Evolutionary conservation across 2,329 filamentous ascomycete genomes (phyloP), one percentile per base, ranked within the genome.

Genomic region (Incumbomyces lentus): DNA sequence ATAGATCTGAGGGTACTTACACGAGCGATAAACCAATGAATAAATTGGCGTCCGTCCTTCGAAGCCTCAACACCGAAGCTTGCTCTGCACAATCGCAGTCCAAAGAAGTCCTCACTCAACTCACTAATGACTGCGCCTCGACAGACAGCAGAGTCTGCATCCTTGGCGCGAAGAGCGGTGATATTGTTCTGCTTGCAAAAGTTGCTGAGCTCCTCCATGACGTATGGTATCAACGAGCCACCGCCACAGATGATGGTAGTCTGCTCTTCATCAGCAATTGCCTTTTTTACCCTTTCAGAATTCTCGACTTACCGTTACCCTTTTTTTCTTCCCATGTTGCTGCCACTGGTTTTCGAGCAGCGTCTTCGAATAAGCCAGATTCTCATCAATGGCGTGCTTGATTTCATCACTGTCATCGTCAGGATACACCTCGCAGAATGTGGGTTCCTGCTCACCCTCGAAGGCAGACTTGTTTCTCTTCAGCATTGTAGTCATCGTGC

Each of bases 81-180:
- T 6, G 22, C 33, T 13, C 33, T 17, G 30, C 17, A 10, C 17
- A 45, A 5, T 13, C 42, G 32, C 3, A 13, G 5, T 35, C 42
- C 42, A 6, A 45, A 45, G 13, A 45, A 22, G n/a, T 45, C 17
- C 12, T 37, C 33, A 22, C n/a, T 17, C 4, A 45, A n/a, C 19
- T 45, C 6, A 26, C 33, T 37, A 14, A 45, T 45, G 2, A 45
- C 42, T 10, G 33, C 42, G 14, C 42, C 42, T 38, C 42, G 18
- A 8, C 33, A 37, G 5, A 45, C 42, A 18, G 42, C 26, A 11
- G 42, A 37, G n/a, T 30, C 22, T 6, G 42, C 26, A 16, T 38
- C 33, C 13, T 31, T 31, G 11, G 42, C 18, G n/a, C 19, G 17
- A 6, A 38, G 29, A 2, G 42, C 42, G 5, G 11, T n/a, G 16